Evolutionary conservation across 2,329 filamentous ascomycete species (phyloP), one percentile per base, ranked within the genome.

Genomic region (Drechmeria coniospora): DNA sequence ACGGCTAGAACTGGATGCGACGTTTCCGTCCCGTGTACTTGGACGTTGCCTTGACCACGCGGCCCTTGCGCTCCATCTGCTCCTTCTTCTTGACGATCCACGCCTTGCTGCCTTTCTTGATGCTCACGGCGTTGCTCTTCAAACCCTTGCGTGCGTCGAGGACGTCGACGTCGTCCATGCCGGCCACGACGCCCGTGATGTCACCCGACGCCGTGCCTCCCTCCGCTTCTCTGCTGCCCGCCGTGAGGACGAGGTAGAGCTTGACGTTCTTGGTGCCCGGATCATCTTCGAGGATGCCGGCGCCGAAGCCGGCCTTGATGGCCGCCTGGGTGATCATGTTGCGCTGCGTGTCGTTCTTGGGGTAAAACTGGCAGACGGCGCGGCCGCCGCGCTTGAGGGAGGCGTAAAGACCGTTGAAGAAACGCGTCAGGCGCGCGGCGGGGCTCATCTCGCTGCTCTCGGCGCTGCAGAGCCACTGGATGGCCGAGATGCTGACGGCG

Each of bases 401-500:
- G 0, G 83, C 79, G 54, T 95, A 98, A 2, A 98, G 56, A 0
- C 84, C 83, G 44, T 92, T 83, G 53, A 98, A 98, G 49, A 98
- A 98, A 24, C 87, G 65, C 4, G 71, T 68, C 15, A 98, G 55
- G 5, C 90, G 63, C 0, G 79, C 82, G 16, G 79, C 69, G 1
- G 84, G 79, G 1, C 70, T 80, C 0, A 90, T 86, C 27, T 92
- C 83, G 46, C 73, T 81, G 33, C 70, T 80, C 52, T 95, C 90
- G 22, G 87, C 90, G 52, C 93, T 95, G 54, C 90, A 98, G 17
- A 98, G 65, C 90, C 90, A 98, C 54, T 98, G 90, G n/a, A 98
- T 79, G 1, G 90, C 90, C 41, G 74, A 83, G 49, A 98, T 95
- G 45, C 76, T 84, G 42, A 98, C 84, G 14, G 90, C 90, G 0